phyloP scores from a whole-genome alignment of 2,329 filamentous ascomycete genomes.

The Trichoderma sp. region DNA sequence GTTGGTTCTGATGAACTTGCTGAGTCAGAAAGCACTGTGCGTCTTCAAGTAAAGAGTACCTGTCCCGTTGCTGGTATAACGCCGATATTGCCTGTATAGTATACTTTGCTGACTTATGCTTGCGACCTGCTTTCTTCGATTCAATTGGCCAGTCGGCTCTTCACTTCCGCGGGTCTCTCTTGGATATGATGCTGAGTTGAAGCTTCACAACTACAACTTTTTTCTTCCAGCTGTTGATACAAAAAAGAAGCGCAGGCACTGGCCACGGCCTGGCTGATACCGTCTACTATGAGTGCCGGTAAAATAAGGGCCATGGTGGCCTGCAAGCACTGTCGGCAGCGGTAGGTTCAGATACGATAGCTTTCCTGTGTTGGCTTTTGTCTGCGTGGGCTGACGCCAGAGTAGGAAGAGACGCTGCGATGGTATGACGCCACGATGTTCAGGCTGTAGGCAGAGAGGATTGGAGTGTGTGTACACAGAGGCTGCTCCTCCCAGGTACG shows the following conservation, averaged over 20 bases:
- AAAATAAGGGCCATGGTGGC: conserved; percentile 3
- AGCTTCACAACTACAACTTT: neutral
- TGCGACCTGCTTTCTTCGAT: neutral
- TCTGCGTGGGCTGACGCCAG: neutral
- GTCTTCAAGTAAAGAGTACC: neutral
- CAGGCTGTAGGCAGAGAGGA: conserved; percentile 2
- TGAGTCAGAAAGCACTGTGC: neutral
- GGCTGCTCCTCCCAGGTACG: neutral
- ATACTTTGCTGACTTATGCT: neutral
- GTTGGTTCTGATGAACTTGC: neutral
- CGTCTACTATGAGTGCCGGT: neutral
- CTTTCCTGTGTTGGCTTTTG: neutral
- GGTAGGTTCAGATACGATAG: neutral
- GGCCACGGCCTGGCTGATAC: neutral
- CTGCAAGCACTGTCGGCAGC: conserved; percentile 18
- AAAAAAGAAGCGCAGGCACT: neutral
- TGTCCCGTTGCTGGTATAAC: rapidly evolving
- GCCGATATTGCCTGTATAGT: neutral
- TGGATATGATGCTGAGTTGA: neutral
- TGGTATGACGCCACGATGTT: neutral
- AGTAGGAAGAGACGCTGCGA: conserved; percentile 16
- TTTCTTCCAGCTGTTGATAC: neutral
- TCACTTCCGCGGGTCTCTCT: neutral
- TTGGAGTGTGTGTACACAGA: conserved; percentile 8
- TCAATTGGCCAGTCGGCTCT: neutral